Percentiles rank a stretch among this genome's conserved stretches.
Conservation (phyloP, 2,329 filamentous ascomycete species). For the Sordariomycetes sp. region DNA sequence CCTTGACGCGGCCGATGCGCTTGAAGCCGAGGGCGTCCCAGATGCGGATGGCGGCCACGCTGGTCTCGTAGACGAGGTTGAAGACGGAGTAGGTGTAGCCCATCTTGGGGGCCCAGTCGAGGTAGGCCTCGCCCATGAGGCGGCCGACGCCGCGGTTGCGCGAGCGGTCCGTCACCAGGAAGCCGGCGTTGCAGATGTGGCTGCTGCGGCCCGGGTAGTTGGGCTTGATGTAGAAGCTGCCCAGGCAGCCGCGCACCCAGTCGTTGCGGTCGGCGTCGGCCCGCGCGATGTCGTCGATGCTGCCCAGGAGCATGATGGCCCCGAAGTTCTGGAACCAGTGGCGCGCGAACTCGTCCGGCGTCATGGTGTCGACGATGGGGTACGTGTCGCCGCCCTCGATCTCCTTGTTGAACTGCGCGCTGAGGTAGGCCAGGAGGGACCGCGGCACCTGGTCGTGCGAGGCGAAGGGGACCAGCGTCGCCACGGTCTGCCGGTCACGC, state of each 20-base stretch:
- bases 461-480: constrained; percentile 74
- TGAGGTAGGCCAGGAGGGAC: constrained; percentile 66
- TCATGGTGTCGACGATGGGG: constrained; percentile 70
- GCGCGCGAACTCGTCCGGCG: constrained; percentile 61
- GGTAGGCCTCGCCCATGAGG: constrained; percentile 65
- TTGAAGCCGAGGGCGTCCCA: constrained; percentile 92
- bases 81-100: constrained; percentile 90
- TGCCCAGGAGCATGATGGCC: constrained; percentile 76
- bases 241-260: constrained; percentile 73
- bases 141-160: constrained; percentile 66
- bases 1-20: constrained; percentile 74
- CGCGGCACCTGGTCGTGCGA: constrained; percentile 67
- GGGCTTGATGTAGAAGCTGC: constrained; percentile 89
- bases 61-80: constrained; percentile 90
- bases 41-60: constrained; percentile 79
- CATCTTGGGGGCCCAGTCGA: constrained; percentile 69
- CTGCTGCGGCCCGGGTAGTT: constrained; percentile 88
- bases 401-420: constrained; percentile 77
- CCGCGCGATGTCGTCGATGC: constrained; percentile 40
- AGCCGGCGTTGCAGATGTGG: constrained; percentile 81
- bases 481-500: constrained; percentile 72
- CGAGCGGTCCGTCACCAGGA: constrained; percentile 62
- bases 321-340: constrained; percentile 93
- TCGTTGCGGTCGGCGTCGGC: constrained; percentile 46
- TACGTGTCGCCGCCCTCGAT: constrained; percentile 90